These are phyloP conservation scores for Penicillium brevicompactum DNA, from an alignment of 2,329 filamentous ascomycete species.

Conservation along the genomic window DNA sequence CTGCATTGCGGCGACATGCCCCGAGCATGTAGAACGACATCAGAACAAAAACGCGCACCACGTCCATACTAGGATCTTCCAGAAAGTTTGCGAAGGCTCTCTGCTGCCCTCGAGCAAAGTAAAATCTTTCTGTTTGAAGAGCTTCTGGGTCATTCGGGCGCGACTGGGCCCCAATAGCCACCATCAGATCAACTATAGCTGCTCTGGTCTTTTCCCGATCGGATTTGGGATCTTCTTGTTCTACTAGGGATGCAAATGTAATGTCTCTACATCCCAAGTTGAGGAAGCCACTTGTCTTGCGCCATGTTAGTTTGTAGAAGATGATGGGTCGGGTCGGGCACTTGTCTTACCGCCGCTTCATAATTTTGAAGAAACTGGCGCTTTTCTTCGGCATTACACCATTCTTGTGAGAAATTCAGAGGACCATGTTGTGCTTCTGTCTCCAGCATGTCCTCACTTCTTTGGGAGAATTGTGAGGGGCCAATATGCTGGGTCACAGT, in stretches of 20 bases:
- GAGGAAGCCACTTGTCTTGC: constrained; percentile 46
- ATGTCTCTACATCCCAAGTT: constrained; percentile 38
- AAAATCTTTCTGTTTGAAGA: constrained; percentile 38
- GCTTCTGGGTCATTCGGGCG: constrained; percentile 31
- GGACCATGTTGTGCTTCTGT: constrained; percentile 43
- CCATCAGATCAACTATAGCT: constrained; percentile 46
- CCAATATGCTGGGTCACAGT: constrained; percentile 53
- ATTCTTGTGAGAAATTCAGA: constrained; percentile 36
- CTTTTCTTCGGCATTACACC: constrained; percentile 32
- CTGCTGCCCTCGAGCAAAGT: constrained; percentile 53
- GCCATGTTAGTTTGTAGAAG: constrained; percentile 3
- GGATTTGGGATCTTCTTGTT: constrained; percentile 16
- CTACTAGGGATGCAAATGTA: constrained; percentile 10
- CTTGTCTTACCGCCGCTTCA: constrained; percentile 26
- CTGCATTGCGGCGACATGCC: constrained; percentile 60
- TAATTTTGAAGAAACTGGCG: constrained; percentile 36
- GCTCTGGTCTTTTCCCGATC: constrained; percentile 28
- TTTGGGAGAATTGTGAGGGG: constrained; percentile 57
- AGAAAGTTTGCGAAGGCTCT: constrained; percentile 55
- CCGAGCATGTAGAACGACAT: constrained; percentile 64
- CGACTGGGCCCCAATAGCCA: constrained; percentile 58
- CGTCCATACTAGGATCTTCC: constrained; percentile 56
- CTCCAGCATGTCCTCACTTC: constrained; percentile 58
- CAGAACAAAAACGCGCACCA: constrained; percentile 56
- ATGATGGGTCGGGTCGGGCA: background rate